Evolutionary conservation across 2,329 filamentous ascomycete genomes (phyloP), one percentile per base, ranked within the genome.

Genomic region (Fusarium stilboides): DNA sequence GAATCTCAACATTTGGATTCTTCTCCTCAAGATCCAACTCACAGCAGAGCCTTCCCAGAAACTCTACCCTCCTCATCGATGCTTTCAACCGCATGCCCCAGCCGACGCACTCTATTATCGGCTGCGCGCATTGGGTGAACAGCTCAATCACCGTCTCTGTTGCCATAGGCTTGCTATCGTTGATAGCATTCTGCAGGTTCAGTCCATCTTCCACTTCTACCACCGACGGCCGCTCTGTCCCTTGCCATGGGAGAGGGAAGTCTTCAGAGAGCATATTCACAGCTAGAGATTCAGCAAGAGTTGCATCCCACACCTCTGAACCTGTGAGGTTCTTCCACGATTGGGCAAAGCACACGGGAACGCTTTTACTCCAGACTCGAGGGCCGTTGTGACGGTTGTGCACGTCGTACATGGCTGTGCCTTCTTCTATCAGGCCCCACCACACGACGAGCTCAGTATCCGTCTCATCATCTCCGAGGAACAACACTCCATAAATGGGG

Each of bases 341-440:
- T 42, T 75, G 73, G 24, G 74, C 61, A 24, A 75, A 73, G 52
- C 73, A 75, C 46, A 75, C 72, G 33, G 73, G 72, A 10, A 75
- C 70, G 50, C 70, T 73, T 49, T 74, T 74, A 57, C 72, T 71
- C 72, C 72, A 74, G 42, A 74, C 62, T 19, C 72, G 70, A 33
- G 72, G 70, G 8, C 63, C 54, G 26, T 70, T 70, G 57, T 61
- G 31, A 51, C 72, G 60, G 50, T 54, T 68, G 45, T 70, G 72
- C 43, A 74, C 68, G 46, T 74, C 66, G 61, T 74, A 74, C 72
- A 74, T 74, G 59, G 63, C 68, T 34, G 69, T 65, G 49, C 72
- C 72, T 44, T 71, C 52, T 61, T 74, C 71, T 53, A 75, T 70
- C n/a, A 74, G 59, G 10, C 73, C 73, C 73, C 73, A 75, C 73